phyloP scores from a whole-genome alignment of 805 yeast genomes.

The Saturnispora serradocipensis region DNA sequence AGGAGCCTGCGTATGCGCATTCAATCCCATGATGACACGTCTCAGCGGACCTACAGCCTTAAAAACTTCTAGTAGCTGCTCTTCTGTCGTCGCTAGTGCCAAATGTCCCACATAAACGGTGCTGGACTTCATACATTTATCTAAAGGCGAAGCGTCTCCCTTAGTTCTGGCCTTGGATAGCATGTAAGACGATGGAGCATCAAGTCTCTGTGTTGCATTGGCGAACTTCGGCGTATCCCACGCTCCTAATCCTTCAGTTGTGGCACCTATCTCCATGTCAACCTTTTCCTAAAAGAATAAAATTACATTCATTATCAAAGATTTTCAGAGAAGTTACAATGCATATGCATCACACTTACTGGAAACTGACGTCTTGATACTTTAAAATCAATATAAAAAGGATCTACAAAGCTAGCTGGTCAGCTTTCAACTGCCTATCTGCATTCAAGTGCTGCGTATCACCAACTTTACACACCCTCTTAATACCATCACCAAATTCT shows the following conservation, averaged over 20 bases:
- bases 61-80: constrained; percentile 83
- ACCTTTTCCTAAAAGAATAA: background rate
- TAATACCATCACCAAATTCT: constrained; percentile 37
- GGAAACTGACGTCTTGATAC: background rate
- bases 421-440: background rate
- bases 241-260: constrained; percentile 27
- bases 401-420: constrained; percentile 2
- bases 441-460: constrained; percentile 60
- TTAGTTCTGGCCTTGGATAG: constrained; percentile 51
- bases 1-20: constrained; percentile 82
- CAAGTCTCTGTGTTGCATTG: constrained; percentile 59
- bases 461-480: constrained; percentile 49
- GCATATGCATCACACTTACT: background rate
- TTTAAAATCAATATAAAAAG: too few species aligned
- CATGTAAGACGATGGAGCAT: constrained; percentile 62
- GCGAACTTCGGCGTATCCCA: constrained; percentile 47
- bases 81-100: constrained; percentile 88
- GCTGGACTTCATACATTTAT: constrained; percentile 52
- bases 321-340: background rate
- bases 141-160: constrained; percentile 40
- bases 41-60: constrained; percentile 72
- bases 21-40: constrained; percentile 88
- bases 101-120: constrained; percentile 90
- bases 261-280: constrained; percentile 2
- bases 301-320: background rate